Base-by-base conservation (phyloP, 805 yeast genomes). In the Ogataea parapolymorpha region DNA sequence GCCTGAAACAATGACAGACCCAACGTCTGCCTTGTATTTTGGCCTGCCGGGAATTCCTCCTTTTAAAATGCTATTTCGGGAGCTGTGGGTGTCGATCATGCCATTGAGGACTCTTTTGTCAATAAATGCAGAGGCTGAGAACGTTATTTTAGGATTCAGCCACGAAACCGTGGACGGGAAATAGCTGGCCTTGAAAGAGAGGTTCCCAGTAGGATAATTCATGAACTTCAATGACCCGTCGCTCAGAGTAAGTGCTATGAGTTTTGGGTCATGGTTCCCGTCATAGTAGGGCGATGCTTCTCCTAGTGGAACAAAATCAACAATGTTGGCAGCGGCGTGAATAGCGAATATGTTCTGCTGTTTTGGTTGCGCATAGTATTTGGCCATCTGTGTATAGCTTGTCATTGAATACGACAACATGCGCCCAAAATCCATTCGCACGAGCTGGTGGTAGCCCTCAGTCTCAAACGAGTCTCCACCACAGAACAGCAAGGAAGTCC, bases 91-190 rank as follows among this genome's bases (percentile, higher is more conserved):
- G 5, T 52, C 39, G 48, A 50, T 35, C 35, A 62, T 54, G n/a
- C 58, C 45, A 39, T 60, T 60, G 18, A 62, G 37, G 3, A 59
- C 50, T 23, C 52, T 52, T 32, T 53, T 55, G 45, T 61, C 62
- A 38, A 62, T 45, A 6, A 74, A 68, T 41, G 76, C 61, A 1
- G 87, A 79, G 0, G 66, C 54, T 0, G 84, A 67, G 29, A 66
- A 70, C 0, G 87, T 77, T 7, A 81, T 76, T 9, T 76, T 77
- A 0, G 97, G 93, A 45, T 85, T 79, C 12, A 87, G 66, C 82
- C 91, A 81, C 4, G 87, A 75, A 18, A 93, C 55, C 2, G 89
- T 76, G 9, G 95, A 84, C 3, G 99, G 97, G 35, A 93, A 74
- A n/a, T 77, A 55, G 1, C 78, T 62, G 0, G 87, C 77, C 14